Evolutionary conservation across 306 rosid species (phyloP).

Genomic region (Inga laurina): DNA sequence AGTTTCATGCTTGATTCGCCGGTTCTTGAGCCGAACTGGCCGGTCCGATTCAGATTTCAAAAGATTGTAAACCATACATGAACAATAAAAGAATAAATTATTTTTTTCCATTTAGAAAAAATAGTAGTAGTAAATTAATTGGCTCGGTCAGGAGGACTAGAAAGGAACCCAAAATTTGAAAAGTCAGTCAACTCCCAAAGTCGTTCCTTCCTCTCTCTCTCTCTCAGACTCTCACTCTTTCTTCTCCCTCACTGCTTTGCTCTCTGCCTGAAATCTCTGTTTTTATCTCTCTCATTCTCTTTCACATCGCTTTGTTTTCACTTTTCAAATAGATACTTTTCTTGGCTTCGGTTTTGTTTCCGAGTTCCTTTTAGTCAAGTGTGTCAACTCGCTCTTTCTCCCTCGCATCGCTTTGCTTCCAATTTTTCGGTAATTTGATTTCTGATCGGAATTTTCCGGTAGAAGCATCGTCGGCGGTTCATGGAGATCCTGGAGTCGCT

Average conservation of each 20-base stretch:
- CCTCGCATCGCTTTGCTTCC: neutral
- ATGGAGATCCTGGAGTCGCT: slow-evolving; percentile 29
- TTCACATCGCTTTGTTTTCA: neutral
- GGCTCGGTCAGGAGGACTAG: no score
- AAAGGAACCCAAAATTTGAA: no score
- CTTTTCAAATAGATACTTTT: neutral
- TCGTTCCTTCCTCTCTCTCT: neutral
- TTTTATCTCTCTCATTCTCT: neutral
- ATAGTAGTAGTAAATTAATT: no score
- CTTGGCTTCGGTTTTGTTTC: neutral
- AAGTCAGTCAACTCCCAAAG: neutral
- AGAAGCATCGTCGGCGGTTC: neutral
- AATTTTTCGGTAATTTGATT: neutral
- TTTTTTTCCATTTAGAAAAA: no score
- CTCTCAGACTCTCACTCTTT: no score
- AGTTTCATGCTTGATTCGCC: no score
- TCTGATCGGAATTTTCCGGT: neutral
- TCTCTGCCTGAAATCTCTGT: neutral
- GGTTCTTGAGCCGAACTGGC: no score
- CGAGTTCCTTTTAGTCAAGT: neutral
- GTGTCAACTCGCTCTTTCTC: neutral
- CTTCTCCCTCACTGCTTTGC: neutral
- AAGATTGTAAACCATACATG: no score
- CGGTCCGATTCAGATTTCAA: no score
- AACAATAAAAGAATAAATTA: no score